Base-by-base conservation (phyloP, 148 eudicot genomes). In the Chenopodium quinoa region DNA sequence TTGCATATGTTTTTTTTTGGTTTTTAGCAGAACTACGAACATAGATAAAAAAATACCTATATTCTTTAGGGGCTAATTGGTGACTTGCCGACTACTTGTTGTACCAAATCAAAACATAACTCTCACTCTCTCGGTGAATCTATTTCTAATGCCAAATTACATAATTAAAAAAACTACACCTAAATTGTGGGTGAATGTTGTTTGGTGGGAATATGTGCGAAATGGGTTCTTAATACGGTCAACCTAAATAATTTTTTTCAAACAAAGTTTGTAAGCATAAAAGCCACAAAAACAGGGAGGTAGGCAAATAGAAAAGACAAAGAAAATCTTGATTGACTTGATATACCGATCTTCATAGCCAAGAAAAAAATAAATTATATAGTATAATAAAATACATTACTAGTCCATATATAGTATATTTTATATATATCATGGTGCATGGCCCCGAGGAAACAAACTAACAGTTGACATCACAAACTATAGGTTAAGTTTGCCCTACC, bases 401-500 rank as follows among this genome's bases (percentile, higher is more conserved):
- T 27, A 27, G 27, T 34, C 40, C 40, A 34, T 4, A 34, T 4
- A 34, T 34, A 34, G 40, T 34, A 34, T 34, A 34, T 34, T 34
- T 34, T 34, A 34, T 34, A 34, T 34, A 34, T 34, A 34, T 34
- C 44, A 44, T 32, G 13, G 47, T 78, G 79, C 80, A 68, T 31
- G 68, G 63, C 68, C 69, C 54, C 40, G 40, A 82, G 79, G 76
- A 76, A 77, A 82, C 84, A 82, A 82, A 58, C 31, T 20, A 69
- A 68, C 46, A 76, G 80, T 82, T 77, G 64, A 77, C n/a, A 78
- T 82, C 73, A 82, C 52, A 46, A 82, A 71, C 52, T 71, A 62
- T 25, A 60, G 13, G 34, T 82, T 65, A 75, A 2, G 69, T 75
- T 82, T 71, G 77, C 72, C 84, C 84, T 82, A 82, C 84, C 81